phyloP scores from a whole-genome alignment of 2,329 filamentous ascomycete species.

The Plenodomus lindquistii region DNA sequence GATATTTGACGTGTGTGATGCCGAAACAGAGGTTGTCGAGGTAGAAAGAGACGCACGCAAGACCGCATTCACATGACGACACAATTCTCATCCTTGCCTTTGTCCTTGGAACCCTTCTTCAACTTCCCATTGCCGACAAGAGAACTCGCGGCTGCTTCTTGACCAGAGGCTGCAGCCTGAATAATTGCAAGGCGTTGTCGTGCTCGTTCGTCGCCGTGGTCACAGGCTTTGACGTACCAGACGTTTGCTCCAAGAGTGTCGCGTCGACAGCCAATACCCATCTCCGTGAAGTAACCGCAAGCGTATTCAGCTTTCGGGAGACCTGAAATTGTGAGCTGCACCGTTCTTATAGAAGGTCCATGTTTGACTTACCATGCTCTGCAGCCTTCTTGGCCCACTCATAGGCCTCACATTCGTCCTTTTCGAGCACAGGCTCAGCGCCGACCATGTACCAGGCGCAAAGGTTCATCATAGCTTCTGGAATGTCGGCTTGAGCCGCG shows the following conservation, averaged over 20 bases:
- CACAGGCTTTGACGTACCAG: constrained; percentile 96
- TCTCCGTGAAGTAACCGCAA: constrained; percentile 95
- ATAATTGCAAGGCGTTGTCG: constrained; percentile 87
- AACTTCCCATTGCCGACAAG: constrained; percentile 31
- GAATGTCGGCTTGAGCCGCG: constrained; percentile 81
- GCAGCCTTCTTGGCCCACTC: constrained; percentile 92
- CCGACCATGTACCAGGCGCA: constrained; percentile 99
- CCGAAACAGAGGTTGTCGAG: neutral
- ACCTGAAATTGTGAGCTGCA: constrained; percentile 51
- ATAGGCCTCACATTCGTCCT: constrained; percentile 94
- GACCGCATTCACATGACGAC: constrained; percentile 38
- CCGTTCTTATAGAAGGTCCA: neutral
- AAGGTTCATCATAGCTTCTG: constrained; percentile 93
- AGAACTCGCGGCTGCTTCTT: constrained; percentile 24
- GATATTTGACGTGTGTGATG: constrained; percentile 1
- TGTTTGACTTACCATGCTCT: constrained; percentile 69
- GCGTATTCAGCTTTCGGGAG: constrained; percentile 81
- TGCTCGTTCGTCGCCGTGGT: constrained; percentile 86
- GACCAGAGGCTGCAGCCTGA: constrained; percentile 72
- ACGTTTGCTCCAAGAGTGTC: constrained; percentile 97
- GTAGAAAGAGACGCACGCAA: neutral
- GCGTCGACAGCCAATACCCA: constrained; percentile 93
- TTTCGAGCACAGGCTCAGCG: constrained; percentile 86
- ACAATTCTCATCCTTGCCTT: constrained; percentile 45
- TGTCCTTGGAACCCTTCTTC: constrained; percentile 32